Base-by-base conservation (phyloP, 176 grass and related monocot genomes). In the Themeda triandra region DNA sequence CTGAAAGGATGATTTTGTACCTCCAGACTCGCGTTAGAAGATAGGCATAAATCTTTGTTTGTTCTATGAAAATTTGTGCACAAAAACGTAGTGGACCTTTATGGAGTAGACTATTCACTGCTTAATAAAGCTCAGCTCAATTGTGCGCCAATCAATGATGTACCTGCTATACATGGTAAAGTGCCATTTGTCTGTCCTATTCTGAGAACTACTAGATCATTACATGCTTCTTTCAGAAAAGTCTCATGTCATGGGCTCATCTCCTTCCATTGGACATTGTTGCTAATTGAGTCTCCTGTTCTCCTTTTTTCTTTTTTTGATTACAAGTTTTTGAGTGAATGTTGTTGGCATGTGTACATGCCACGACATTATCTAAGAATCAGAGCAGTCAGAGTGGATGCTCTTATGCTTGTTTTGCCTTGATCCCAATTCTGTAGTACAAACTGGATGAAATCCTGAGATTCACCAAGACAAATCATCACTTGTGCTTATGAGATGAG, bases 391-490 rank as follows among this genome's bases (percentile, higher is more conserved):
- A 46, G 51, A 86, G 67, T 72, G 80, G 25, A 92, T 78, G 42
- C 72, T 81, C 67, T 77, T 85, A 46, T 49, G 27, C 51, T 83
- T 76, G 39, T 40, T 75, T 33, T 82, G 63, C 68, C 21, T 63
- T 24, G 13, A 21, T 60, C 6, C 30, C 28, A 66, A 77, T 81
- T 78, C 40, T 89, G 53, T 39, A 51, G 63, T 65, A 89, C 73
- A 90, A 85, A 82, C 28, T 88, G 89, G 44, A 87, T 58, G 31
- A 83, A 89, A 66, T 90, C 88, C 83, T 89, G 86, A 69, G 21
- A 90, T 74, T 68, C 78, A 72, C 29, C 77, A 41, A 49, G 11
- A 63, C 10, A 63, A 63, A 63, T 66, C 21, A 86, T n/a, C n/a
- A n/a, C n/a, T n/a, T n/a, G n/a, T n/a, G n/a, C n/a, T n/a, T n/a